phyloP scores from a whole-genome alignment of 106 monocot genomes.

The Platanthera guangdongensis region DNA sequence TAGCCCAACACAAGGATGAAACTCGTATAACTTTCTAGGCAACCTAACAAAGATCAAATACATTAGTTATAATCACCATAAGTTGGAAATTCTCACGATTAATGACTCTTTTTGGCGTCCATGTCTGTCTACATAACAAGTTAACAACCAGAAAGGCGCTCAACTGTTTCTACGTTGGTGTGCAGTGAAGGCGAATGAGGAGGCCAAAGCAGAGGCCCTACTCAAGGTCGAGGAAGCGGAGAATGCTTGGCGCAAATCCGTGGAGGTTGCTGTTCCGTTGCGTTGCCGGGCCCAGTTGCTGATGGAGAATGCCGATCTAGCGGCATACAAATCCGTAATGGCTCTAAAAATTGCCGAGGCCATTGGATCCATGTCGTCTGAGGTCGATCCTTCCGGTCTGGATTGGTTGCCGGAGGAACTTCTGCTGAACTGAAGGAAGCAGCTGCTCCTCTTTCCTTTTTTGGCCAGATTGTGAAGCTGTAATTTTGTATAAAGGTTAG shows the following conservation, averaged over 20 bases:
- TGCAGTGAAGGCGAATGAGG: conserved; percentile 21
- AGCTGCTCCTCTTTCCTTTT: too few species aligned
- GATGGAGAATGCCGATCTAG: conserved; percentile 63
- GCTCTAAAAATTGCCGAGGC: conserved; percentile 55
- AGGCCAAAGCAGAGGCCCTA: conserved; percentile 11
- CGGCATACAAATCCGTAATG: conserved; percentile 56
- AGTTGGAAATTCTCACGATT: too few species aligned
- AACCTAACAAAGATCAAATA: too few species aligned
- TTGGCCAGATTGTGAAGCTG: neutral
- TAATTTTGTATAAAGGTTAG: conserved; percentile 10
- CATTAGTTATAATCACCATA: too few species aligned
- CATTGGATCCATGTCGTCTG: conserved; percentile 2
- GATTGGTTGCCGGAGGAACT: conserved; percentile 4
- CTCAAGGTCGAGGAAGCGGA: conserved; percentile 41
- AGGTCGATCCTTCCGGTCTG: conserved; percentile 16
- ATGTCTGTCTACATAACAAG: too few species aligned
- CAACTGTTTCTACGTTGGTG: too few species aligned
- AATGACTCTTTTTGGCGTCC: too few species aligned
- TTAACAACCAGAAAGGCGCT: too few species aligned
- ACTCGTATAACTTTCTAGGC: too few species aligned
- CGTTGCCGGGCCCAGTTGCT: conserved; percentile 50
- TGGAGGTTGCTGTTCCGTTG: conserved; percentile 27
- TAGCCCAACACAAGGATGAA: too few species aligned
- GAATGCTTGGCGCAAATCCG: conserved; percentile 26
- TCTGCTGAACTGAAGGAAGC: too few species aligned